Base-by-base conservation (phyloP, 345 rosid species). In the Lumnitzera racemosa region DNA sequence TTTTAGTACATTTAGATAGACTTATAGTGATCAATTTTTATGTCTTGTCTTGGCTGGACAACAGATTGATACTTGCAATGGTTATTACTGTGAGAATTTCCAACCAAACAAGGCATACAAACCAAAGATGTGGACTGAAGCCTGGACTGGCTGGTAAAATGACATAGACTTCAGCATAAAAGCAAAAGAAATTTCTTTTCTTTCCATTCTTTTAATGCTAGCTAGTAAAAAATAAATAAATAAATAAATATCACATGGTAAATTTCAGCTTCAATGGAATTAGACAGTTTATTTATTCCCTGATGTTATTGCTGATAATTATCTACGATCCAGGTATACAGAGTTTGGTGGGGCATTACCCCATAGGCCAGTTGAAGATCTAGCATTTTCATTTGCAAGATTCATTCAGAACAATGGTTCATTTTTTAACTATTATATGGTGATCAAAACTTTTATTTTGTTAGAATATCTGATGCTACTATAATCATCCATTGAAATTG, bases 101-200 rank as follows among this genome's bases (percentile, higher is more conserved):
- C 59, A 65, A 27, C 96, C 98, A 43, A 89, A 86, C 64, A 49
- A 69, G 53, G 67, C 14, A 24, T 78, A 81, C 61, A 89, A 86
- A 52, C 98, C 96, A 3, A 89, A 89, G 80, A 87, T 91, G 87
- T 91, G 95, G 95, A 91, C 98, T 10, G 98, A 91, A 73, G 78
- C 78, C 57, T 91, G 98, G 98, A 87, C 92, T 47, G 96, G 92
- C 64, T 91, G 98, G 98, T 91, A 81, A 75, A 12, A 2, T 57
- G 46, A 25, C 4, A 27, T 57, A 46, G 11, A 36, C 43, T 36
- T 36, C 43, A 36, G 9, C 43, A 36, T 36, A 7, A 27, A 2
- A 27, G 31, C 31, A 27, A 27, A 27, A 20, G 20, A 27, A 27
- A 27, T 27, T 27, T 27, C 31, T 27, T 27, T 27, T 27, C 31